Evolutionary conservation across 331 rosid genomes (phyloP).

Genomic region (Prunus yedoensis): DNA sequence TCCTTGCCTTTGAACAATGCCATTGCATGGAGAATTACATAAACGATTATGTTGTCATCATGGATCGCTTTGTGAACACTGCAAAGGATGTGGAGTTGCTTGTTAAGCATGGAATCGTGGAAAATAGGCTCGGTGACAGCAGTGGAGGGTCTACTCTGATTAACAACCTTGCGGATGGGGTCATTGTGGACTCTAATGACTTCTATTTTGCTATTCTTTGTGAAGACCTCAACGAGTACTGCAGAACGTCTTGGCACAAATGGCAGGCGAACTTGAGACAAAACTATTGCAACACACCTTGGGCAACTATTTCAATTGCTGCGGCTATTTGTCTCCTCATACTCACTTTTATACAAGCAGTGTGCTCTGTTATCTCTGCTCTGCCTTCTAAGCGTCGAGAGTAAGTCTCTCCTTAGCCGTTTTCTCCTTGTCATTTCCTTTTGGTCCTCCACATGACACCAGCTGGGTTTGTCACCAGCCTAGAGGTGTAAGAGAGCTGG

Average conservation of each 20-base stretch:
- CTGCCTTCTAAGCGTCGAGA: background rate
- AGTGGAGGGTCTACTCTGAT: conserved; percentile 9
- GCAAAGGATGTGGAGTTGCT: conserved; percentile 30
- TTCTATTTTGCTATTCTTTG: conserved; percentile 5
- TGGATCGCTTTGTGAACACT: conserved; percentile 20
- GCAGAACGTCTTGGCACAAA: conserved; percentile 13
- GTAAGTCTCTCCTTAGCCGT: background rate
- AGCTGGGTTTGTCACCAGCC: background rate
- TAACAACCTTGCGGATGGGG: conserved; percentile 12
- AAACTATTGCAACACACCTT: conserved; percentile 31
- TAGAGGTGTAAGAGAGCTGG: background rate
- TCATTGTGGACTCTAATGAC: rapidly evolving
- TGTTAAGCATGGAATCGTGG: conserved; percentile 8
- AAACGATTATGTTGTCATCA: background rate
- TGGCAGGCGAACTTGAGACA: conserved; percentile 33
- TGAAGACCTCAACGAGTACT: conserved; percentile 5
- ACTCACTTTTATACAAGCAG: conserved; percentile 24
- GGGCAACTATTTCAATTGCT: conserved; percentile 23
- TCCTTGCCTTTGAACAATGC: conserved; percentile 26
- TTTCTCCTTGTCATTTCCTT: background rate
- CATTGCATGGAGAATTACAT: background rate
- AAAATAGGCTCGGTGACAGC: background rate
- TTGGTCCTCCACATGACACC: too few species aligned
- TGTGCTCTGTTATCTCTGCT: conserved; percentile 12
- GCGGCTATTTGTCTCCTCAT: conserved; percentile 25